Conservation (phyloP, 208 protist genomes). For the Borovskyia barvae region DNA sequence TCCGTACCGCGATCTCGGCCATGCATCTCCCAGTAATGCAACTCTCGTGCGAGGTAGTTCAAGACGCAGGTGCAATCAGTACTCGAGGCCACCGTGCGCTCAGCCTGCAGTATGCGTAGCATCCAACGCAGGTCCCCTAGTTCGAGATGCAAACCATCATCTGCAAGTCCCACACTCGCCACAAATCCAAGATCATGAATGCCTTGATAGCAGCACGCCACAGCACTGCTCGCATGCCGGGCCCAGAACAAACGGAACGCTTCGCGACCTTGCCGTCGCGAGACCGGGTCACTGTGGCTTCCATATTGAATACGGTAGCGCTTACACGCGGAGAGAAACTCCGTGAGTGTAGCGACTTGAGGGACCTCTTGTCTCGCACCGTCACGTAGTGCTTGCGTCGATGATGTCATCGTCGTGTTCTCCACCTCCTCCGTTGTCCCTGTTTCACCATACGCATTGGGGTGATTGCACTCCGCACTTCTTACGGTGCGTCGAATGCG, state of each 20-base stretch:
- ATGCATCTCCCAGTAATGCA: conserved; percentile 32
- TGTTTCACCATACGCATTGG: not conserved
- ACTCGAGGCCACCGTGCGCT: conserved; percentile 32
- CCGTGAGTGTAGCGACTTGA: conserved; percentile 39
- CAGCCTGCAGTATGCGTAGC: conserved; percentile 28
- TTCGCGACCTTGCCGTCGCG: conserved; percentile 37
- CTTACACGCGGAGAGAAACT: conserved; percentile 66
- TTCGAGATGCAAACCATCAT: conserved; percentile 48
- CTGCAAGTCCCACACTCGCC: conserved; percentile 54
- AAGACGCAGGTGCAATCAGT: conserved; percentile 49
- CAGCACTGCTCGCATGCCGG: conserved; percentile 45
- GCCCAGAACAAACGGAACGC: conserved; percentile 55
- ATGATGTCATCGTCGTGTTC: not conserved
- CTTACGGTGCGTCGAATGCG: not conserved
- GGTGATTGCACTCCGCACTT: not conserved
- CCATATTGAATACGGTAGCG: conserved; percentile 40
- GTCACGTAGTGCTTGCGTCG: not conserved
- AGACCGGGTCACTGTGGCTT: conserved; percentile 13
- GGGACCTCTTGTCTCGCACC: not conserved
- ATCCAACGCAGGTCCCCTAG: conserved; percentile 32
- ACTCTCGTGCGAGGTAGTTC: conserved; percentile 63
- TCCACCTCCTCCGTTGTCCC: not conserved
- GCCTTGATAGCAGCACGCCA: conserved; percentile 48
- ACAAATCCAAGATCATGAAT: conserved; percentile 74
- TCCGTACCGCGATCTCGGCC: not conserved